These are phyloP conservation scores for Sechiopsis laciniata DNA, from an alignment of 306 rosid genomes.

Conservation along the genomic window DNA sequence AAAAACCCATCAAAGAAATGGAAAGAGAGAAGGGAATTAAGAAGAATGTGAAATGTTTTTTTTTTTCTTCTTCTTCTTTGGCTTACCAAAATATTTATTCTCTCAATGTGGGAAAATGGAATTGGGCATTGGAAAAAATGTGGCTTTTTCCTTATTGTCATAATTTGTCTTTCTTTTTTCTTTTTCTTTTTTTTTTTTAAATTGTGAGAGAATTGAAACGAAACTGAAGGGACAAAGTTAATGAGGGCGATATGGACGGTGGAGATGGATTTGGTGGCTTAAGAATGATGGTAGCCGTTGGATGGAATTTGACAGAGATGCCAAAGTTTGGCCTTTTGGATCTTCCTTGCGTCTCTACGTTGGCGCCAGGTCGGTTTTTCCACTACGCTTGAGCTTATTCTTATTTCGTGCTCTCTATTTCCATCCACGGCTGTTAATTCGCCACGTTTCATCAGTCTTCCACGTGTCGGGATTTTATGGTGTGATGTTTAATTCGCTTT, in stretches of 20 bases:
- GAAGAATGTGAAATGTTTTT: neutral
- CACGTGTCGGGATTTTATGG: neutral
- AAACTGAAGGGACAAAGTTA: constrained; percentile 17
- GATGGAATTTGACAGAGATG: constrained; percentile 41
- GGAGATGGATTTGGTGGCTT: constrained; percentile 52
- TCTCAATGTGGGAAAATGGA: constrained; percentile 25
- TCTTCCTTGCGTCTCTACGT: constrained; percentile 58
- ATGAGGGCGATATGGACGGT: constrained; percentile 33
- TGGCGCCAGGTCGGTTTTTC: constrained; percentile 62
- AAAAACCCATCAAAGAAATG: neutral
- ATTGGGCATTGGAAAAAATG: constrained; percentile 22
- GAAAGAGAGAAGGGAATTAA: neutral
- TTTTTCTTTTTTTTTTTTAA: neutral
- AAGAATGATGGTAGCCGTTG: constrained; percentile 25
- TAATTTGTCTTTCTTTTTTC: no score
- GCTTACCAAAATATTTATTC: constrained; percentile 18
- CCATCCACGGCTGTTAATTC: constrained; percentile 3
- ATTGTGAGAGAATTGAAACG: constrained; percentile 23
- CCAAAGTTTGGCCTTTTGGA: constrained; percentile 83
- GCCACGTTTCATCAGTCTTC: constrained; percentile 15
- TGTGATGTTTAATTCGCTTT: neutral
- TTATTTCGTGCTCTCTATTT: neutral
- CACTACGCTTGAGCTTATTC: constrained; percentile 45
- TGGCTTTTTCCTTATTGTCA: constrained; percentile 4
- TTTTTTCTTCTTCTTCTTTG: neutral